Conservation (phyloP, 495 filamentous ascomycete genomes). For the Penicillium fimorum region DNA sequence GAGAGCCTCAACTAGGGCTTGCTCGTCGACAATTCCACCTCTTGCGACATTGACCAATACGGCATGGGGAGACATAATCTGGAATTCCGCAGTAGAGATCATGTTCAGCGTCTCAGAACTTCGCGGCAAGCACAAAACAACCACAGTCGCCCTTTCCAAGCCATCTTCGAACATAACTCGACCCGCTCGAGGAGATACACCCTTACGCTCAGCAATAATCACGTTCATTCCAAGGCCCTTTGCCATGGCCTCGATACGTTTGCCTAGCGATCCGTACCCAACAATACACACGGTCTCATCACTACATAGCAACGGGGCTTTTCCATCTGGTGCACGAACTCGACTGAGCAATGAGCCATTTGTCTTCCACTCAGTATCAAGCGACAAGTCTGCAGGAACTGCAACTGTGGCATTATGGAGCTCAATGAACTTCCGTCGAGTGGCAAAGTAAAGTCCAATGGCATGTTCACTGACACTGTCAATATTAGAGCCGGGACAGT, state of each 20-base stretch:
- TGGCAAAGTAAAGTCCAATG: conserved; percentile 53
- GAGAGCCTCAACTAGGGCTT: conserved; percentile 46
- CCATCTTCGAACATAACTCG: conserved; percentile 44
- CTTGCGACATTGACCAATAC: conserved; percentile 57
- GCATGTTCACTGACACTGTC: conserved; percentile 55
- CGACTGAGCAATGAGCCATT: conserved; percentile 20
- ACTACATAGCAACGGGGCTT: conserved; percentile 38
- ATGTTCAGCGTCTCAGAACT: conserved; percentile 43
- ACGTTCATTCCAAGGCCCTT: conserved; percentile 51
- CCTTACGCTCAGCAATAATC: conserved; percentile 51
- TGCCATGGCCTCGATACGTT: conserved; percentile 28
- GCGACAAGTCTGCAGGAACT: not conserved
- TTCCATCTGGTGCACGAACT: conserved; percentile 30
- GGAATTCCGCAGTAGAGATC: conserved; percentile 47
- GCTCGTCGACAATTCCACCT: conserved; percentile 58
- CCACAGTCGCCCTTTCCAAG: conserved; percentile 40
- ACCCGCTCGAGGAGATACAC: conserved; percentile 27
- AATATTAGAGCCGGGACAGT: conserved; percentile 50
- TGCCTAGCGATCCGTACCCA: conserved; percentile 53
- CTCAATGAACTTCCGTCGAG: conserved; percentile 41
- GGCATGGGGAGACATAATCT: conserved; percentile 45
- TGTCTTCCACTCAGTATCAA: conserved; percentile 22
- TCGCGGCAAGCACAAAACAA: conserved; percentile 47
- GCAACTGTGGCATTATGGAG: conserved; percentile 27
- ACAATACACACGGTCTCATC: conserved; percentile 51